Evolutionary conservation across 228 moss, liverwort and hornwort species (phyloP).

Genomic region (Sphagnum magellanicum): DNA sequence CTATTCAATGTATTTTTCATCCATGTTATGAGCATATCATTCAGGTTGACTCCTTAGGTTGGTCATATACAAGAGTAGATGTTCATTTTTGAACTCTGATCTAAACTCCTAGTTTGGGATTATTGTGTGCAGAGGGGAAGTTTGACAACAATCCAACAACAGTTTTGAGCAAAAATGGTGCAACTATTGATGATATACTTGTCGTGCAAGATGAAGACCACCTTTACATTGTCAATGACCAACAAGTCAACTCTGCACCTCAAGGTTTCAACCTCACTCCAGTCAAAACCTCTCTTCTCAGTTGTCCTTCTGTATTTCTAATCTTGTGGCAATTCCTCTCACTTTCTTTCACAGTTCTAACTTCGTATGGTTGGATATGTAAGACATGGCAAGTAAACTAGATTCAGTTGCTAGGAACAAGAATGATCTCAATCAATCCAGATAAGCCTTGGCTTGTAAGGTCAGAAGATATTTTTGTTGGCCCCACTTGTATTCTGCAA

Average conservation of each 20-base stretch:
- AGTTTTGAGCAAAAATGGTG: slow-evolving; percentile 60
- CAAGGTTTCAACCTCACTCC: slow-evolving; percentile 25
- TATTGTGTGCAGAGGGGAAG: slow-evolving; percentile 32
- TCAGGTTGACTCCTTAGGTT: not conserved
- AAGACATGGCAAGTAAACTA: not conserved
- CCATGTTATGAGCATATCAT: too few relatives aligned
- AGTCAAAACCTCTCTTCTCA: too few relatives aligned
- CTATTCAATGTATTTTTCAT: too few relatives aligned
- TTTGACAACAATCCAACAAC: slow-evolving; percentile 53
- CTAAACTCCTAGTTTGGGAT: not conserved
- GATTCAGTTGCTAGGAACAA: not conserved
- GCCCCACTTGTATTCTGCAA: too few relatives aligned
- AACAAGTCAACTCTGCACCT: slow-evolving; percentile 19
- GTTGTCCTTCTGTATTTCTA: too few relatives aligned
- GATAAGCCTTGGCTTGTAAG: too few relatives aligned
- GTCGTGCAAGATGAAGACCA: slow-evolving; percentile 75
- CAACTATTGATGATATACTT: slow-evolving; percentile 63
- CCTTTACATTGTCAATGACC: slow-evolving; percentile 48
- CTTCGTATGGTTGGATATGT: not conserved
- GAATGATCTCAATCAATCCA: too few relatives aligned
- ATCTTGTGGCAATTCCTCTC: not conserved
- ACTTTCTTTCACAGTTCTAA: not conserved
- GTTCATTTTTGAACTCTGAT: not conserved
- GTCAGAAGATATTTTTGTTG: too few relatives aligned
- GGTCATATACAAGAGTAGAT: not conserved